A percentile compares a stretch with the other conserved stretches of the same genome.
phyloP scores from a whole-genome alignment of 225 moss, liverwort and hornwort genomes.

The Straminergon stramineum region DNA sequence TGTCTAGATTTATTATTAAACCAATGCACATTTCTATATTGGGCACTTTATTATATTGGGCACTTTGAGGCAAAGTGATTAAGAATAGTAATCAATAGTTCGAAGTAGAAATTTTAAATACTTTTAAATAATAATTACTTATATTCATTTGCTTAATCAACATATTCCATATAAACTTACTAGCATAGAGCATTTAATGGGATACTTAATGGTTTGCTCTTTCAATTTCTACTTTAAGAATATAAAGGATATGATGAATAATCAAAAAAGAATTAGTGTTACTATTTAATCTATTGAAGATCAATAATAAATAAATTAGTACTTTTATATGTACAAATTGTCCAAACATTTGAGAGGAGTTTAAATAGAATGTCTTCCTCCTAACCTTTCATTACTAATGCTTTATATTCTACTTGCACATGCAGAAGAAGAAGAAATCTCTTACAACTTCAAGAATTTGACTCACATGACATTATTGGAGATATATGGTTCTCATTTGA shows the following conservation, averaged over 20 bases:
- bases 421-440: too few relatives aligned
- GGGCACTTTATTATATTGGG: fast-evolving
- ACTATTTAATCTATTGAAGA: not conserved
- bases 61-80: too few relatives aligned
- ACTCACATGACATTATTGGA: fast-evolving
- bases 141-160: not conserved
- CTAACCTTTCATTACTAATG: too few relatives aligned
- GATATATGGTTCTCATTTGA: fast-evolving
- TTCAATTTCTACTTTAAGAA: fast-evolving
- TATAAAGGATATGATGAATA: too few relatives aligned
- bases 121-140: fast-evolving
- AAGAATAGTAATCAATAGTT: too few relatives aligned
- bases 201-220: too few relatives aligned
- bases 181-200: too few relatives aligned
- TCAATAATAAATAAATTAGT: fast-evolving
- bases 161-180: too few relatives aligned
- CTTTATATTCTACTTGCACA: too few relatives aligned
- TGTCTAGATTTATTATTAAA: fast-evolving
- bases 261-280: too few relatives aligned
- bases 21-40: fast-evolving
- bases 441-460: not conserved
- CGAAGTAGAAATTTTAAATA: not conserved
- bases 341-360: fast-evolving
- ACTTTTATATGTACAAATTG: not conserved
- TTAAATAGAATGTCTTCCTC: fast-evolving